Percentiles rank a stretch among this genome's conserved stretches.
Evolutionary conservation across 2,329 filamentous ascomycete genomes (phyloP).

Genomic region (Fusarium burgessii): DNA sequence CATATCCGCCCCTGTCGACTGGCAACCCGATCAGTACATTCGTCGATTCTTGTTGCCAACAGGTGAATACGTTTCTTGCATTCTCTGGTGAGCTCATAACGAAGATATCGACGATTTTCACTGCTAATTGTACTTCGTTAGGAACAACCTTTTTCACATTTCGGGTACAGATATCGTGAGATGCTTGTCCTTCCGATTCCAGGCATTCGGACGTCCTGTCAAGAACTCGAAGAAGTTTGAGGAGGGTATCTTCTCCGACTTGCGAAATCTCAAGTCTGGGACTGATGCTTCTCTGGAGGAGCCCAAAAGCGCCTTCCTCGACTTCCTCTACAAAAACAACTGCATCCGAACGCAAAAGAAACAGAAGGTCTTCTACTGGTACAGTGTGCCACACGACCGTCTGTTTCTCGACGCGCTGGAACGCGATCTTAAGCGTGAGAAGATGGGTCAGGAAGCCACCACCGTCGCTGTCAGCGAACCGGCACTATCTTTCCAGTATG

Average conservation of each 20-base stretch:
- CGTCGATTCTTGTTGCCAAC: constrained; percentile 94
- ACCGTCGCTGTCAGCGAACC: constrained; percentile 97
- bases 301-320: constrained; percentile 97
- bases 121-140: constrained; percentile 22
- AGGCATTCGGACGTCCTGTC: constrained; percentile 96
- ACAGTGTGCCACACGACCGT: constrained; percentile 97
- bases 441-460: constrained; percentile 98
- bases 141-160: constrained; percentile 98
- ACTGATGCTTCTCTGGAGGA: constrained; percentile 98
- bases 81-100: constrained; percentile 74
- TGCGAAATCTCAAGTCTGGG: constrained; percentile 97
- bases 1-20: constrained; percentile 97
- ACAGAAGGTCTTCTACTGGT: constrained; percentile 99
- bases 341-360: constrained; percentile 99
- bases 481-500: constrained; percentile 97
- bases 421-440: constrained; percentile 97
- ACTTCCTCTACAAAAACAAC: constrained; percentile 99
- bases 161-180: constrained; percentile 98
- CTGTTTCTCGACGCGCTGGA: constrained; percentile 98
- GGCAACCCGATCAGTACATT: constrained; percentile 96
- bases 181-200: constrained; percentile 97
- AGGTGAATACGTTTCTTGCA: constrained; percentile 98
- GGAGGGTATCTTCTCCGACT: constrained; percentile 98
- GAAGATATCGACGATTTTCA: not conserved
- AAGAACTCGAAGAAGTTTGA: constrained; percentile 99